Conservation (phyloP, 148 eudicot genomes). For the Spergularia marina region DNA sequence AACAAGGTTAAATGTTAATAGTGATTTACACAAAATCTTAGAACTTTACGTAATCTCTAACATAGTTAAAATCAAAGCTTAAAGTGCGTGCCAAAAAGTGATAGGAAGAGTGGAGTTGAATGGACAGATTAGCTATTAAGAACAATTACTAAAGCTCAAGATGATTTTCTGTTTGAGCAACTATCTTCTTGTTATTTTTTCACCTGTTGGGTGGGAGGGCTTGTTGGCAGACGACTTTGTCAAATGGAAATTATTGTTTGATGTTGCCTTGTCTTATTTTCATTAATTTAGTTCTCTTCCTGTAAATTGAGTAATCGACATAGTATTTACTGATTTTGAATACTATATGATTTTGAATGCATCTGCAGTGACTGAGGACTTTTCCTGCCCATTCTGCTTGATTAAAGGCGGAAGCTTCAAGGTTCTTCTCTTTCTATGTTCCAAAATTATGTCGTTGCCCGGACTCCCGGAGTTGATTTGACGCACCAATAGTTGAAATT, state of each 20-base stretch:
- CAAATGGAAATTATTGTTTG: background rate
- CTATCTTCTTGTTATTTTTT: too few species aligned
- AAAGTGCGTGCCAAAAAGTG: too few species aligned
- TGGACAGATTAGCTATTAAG: too few species aligned
- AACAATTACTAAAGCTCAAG: background rate
- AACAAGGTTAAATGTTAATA: too few species aligned
- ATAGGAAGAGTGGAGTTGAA: too few species aligned
- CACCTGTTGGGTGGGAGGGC: background rate
- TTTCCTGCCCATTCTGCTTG: constrained; percentile 93
- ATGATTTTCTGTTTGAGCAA: background rate
- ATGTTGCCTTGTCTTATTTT: background rate
- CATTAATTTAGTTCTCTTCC: background rate
- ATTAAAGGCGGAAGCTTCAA: constrained; percentile 80
- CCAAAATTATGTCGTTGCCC: background rate
- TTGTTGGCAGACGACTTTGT: background rate
- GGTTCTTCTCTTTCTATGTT: constrained; percentile 37
- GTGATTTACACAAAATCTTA: too few species aligned
- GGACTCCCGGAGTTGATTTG: too few species aligned
- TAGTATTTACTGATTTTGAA: background rate
- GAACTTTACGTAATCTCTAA: too few species aligned
- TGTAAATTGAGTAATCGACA: background rate
- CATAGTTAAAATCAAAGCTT: too few species aligned
- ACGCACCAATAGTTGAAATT: too few species aligned
- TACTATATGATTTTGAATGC: background rate
- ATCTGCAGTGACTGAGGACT: constrained; percentile 84